A percentile compares a stretch with the other conserved stretches of the same genome.
Evolutionary conservation across 2,329 filamentous ascomycete species (phyloP).

Genomic region (Xylaria polymorpha): DNA sequence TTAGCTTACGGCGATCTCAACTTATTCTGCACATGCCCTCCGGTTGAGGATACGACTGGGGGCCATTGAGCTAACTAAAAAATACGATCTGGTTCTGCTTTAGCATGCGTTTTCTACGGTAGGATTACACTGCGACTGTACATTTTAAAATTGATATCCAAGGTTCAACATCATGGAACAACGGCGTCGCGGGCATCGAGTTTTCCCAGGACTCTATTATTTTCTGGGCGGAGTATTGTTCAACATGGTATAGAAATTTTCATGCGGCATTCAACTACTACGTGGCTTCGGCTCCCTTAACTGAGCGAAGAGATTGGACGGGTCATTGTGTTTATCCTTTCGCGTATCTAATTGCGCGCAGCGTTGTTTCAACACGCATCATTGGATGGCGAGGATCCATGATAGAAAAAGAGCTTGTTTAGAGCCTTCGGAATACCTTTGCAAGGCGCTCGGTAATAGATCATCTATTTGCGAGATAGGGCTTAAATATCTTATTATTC

Average conservation of each 20-base stretch:
- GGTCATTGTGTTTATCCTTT: conserved; percentile 14
- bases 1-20: conserved; percentile 89
- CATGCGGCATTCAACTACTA: conserved; percentile 39
- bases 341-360: conserved; percentile 11
- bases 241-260: conserved; percentile 33
- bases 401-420: background rate
- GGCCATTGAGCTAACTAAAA: conserved; percentile 18
- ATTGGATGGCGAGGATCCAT: conserved; percentile 24
- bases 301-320: conserved; percentile 29
- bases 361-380: conserved; percentile 35
- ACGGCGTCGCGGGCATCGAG: conserved; percentile 33
- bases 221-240: conserved; percentile 29
- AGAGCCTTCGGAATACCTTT: background rate
- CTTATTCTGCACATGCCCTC: conserved; percentile 93
- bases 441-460: conserved; percentile 12
- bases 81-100: conserved; percentile 5
- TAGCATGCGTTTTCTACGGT: conserved; percentile 4
- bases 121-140: conserved; percentile 11
- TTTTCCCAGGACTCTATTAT: conserved; percentile 4
- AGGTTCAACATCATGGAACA: conserved; percentile 38
- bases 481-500: background rate
- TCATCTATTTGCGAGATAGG: conserved; percentile 12
- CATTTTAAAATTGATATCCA: conserved; percentile 31
- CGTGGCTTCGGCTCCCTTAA: conserved; percentile 37
- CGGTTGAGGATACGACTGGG: conserved; percentile 74